Base-by-base conservation (phyloP, 2,329 filamentous ascomycete genomes). In the Colletotrichum caudatum region DNA sequence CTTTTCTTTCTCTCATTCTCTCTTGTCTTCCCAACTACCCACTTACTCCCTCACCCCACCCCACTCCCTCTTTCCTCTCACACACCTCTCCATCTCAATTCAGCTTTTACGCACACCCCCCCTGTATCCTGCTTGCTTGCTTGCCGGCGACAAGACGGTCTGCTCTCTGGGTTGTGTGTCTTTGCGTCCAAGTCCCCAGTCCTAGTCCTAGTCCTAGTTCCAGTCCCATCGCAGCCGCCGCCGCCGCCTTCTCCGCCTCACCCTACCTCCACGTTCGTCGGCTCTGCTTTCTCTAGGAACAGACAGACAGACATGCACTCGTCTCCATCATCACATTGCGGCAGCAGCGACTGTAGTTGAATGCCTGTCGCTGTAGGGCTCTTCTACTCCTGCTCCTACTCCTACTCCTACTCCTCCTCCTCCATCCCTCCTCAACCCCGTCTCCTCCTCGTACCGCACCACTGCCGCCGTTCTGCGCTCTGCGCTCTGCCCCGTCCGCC, bases 91-190 rank as follows among this genome's bases (percentile, higher is more conserved):
- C 53, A 54, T 64, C 62, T 56, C 23, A 18, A 63, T 64, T 23
- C 54, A 20, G 26, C 48, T 63, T 39, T 41, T 20, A 14, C 41
- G 35, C 61, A 35, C 61, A 26, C 66, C 46, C 23, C 44, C 48
- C 26, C 20, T 20, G 41, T 56, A 57, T 12, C 11, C 11, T 14
- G 56, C 54, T 23, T 61, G 41, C 54, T 23, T 61, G 41, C 50
- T 60, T 60, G 62, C 51, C 60, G 53, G 51, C 60, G 60, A 69
- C 66, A 46, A 69, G 60, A 64, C 60, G 60, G 63, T 56, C 60
- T 65, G 39, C 64, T 69, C 64, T 64, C 54, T 66, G 68, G 68
- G 68, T 61, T 62, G 63, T 66, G 39, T 70, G 56, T 70, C 57
- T 67, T 67, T 66, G 68, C 64, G 57, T 66, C 44, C 59, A 48